A percentile compares a stretch with the other conserved stretches of the same genome.
Conservation (phyloP, 108 stramenopile genomes). For the Seminavis robusta region DNA sequence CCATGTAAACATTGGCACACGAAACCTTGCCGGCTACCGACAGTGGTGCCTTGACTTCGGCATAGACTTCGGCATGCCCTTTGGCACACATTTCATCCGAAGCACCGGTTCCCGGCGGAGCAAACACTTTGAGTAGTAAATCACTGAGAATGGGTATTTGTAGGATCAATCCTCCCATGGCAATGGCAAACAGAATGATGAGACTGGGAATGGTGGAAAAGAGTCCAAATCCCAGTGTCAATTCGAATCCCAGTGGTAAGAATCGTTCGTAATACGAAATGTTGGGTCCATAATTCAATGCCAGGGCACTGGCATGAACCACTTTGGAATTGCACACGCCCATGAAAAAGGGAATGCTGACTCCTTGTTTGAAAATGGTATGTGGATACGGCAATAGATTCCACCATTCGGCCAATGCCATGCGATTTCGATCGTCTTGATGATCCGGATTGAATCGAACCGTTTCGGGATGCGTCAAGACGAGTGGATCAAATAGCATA, state of each 20-base stretch:
- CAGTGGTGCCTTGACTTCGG: conserved; percentile 25
- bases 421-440: conserved; percentile 2
- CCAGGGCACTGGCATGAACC: conserved; percentile 32
- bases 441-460: conserved; percentile 22
- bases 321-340: conserved; percentile 34
- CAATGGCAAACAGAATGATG: conserved; percentile 5
- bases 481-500: conserved; percentile 38
- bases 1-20: conserved; percentile 22
- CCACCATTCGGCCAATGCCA: conserved; percentile 44
- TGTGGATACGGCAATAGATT: conserved; percentile 29
- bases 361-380: conserved; percentile 13
- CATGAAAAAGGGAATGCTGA: conserved; percentile 39
- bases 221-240: conserved; percentile 3
- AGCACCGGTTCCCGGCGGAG: conserved; percentile 32
- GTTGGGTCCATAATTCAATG: conserved; percentile 31
- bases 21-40: no score
- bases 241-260: conserved; percentile 24
- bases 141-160: conserved; percentile 21
- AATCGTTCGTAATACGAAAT: conserved; percentile 34
- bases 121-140: conserved; percentile 9
- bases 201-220: conserved; percentile 30
- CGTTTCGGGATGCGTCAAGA: conserved; percentile 19
- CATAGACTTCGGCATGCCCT: conserved; percentile 28
- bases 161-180: neutral
- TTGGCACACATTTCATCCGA: conserved; percentile 18